Evolutionary conservation across 345 rosid species (phyloP).

Genomic region (Carallia brachiata): DNA sequence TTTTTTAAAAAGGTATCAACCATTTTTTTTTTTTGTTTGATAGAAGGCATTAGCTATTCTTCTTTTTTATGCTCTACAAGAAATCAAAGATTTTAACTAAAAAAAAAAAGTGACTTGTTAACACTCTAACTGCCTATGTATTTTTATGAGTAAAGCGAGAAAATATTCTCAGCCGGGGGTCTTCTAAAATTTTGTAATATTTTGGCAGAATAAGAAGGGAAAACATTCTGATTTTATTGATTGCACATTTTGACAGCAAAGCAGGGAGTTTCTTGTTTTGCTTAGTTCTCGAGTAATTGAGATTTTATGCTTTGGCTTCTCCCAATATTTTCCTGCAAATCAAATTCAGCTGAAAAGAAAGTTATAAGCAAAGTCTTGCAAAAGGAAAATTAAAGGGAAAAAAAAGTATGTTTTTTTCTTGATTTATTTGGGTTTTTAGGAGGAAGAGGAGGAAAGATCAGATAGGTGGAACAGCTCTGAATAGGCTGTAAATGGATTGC

Average conservation of each 20-base stretch:
- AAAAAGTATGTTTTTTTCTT: not conserved
- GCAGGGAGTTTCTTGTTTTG: not conserved
- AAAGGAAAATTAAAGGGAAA: not conserved
- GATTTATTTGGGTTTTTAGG: conserved; percentile 46
- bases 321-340: conserved; percentile 6
- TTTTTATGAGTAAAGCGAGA: not conserved
- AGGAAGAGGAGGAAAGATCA: conserved; percentile 99
- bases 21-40: too few relatives aligned
- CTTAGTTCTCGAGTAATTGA: not conserved
- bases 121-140: not conserved
- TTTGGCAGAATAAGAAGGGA: not conserved
- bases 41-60: too few relatives aligned
- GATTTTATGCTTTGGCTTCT: not conserved
- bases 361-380: not conserved
- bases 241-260: not conserved
- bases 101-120: not conserved
- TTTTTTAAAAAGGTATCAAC: too few relatives aligned
- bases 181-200: not conserved
- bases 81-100: too few relatives aligned
- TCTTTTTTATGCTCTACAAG: too few relatives aligned
- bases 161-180: not conserved
- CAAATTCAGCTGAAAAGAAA: conserved; percentile 7
- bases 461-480: conserved; percentile 81
- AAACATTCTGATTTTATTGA: not conserved
- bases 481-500: conserved; percentile 37